Evolutionary conservation across 140 eudicot species (phyloP), one percentile per base, ranked within the genome.

Genomic region (Bidens hawaiensis): DNA sequence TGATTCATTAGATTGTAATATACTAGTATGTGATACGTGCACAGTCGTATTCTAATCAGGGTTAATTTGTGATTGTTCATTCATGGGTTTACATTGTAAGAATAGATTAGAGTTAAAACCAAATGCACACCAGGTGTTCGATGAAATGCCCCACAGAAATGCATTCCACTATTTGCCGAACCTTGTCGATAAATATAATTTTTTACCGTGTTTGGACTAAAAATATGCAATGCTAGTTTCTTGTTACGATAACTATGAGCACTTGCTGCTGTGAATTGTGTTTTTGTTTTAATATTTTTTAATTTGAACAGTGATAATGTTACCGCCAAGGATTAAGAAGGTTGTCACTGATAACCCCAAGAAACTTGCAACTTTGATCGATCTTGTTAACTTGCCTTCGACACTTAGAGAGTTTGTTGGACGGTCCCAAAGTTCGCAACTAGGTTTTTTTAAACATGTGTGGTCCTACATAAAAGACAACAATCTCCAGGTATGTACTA

Each of bases 381-480:
- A 94, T 94, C 86, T 88, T 15, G 95, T 85, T 6, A 88, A 94
- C 79, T 73, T 94, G 40, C 97, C 99, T 65, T 69, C 88, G 11
- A 73, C 83, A 11, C 83, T 88, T 51, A 71, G 87, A 50, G 97
- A 93, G 13, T 93, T 93, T 62, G 67, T 94, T 72, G 97, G 99
- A 24, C 94, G 78, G 71, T 83, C 99, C 43, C 97, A 79, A 75
- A 79, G 80, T 64, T 94, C 99, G 18, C 85, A 86, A 13, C 57
- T 94, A 40, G 89, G 89, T 31, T 94, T 90, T 69, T 94, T 88
- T 61, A 82, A 68, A 82, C 81, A 83, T 48, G 88, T 94, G 59
- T 94, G 99, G 99, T 83, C 88, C 5, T 83, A 88, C 81, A 85
- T 94, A 76, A 94, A 94, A 76, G 78, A 78, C 24, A 85, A 88